These are phyloP conservation scores for Athelia psychrophila DNA, from an alignment of 1,284 basidiomycete species.

Conservation along the genomic window DNA sequence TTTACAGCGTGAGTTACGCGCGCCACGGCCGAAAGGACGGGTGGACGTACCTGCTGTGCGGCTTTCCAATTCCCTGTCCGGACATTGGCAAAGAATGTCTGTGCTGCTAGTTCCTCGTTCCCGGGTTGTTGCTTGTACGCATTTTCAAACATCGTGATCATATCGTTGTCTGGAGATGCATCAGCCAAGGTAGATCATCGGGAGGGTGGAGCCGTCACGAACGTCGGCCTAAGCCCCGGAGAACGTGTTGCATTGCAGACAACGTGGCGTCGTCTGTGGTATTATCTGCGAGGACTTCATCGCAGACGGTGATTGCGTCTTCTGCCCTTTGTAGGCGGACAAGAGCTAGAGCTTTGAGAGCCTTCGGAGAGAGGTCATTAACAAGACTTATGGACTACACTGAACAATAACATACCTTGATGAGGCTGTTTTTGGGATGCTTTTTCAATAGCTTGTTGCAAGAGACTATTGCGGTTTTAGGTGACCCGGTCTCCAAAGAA, in stretches of 20 bases:
- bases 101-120: conserved; percentile 79
- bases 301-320: conserved; percentile 74
- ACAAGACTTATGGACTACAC: conserved; percentile 5
- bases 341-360: conserved; percentile 82
- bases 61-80: conserved; percentile 77
- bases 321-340: conserved; percentile 80
- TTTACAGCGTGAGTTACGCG: conserved; percentile 3
- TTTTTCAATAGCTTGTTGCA: conserved; percentile 85
- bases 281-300: conserved; percentile 71
- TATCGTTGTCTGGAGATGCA: conserved; percentile 58
- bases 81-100: conserved; percentile 82
- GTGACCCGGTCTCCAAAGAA: conserved; percentile 80
- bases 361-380: conserved; percentile 36
- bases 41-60: conserved; percentile 63
- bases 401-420: conserved; percentile 54
- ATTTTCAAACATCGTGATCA: conserved; percentile 77
- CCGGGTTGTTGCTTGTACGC: conserved; percentile 74
- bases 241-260: conserved; percentile 77
- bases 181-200: conserved; percentile 3
- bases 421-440: conserved; percentile 66
- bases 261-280: conserved; percentile 70
- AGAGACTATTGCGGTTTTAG: conserved; percentile 78
- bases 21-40: conserved; percentile 11
- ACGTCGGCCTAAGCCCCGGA: conserved; percentile 76
- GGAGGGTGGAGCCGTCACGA: conserved; percentile 24